Percentiles rank a stretch among this genome's conserved stretches.
Evolutionary conservation across 805 yeast species (phyloP).

Genomic region (Kluyveromyces aestuarii): DNA sequence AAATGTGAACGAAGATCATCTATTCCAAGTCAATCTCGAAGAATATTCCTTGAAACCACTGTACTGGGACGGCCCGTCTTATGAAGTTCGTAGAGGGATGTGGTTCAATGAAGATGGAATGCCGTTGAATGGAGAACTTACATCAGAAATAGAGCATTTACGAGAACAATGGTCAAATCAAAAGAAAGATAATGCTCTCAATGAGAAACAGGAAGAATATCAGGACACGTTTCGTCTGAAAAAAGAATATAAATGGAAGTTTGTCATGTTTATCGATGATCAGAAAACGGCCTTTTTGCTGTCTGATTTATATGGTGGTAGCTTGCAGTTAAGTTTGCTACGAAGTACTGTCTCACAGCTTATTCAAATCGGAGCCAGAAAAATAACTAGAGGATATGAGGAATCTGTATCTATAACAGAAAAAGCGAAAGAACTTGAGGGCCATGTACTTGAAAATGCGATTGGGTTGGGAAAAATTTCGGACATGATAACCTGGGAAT

Average conservation of each 20-base stretch:
- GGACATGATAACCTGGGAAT: constrained; percentile 16
- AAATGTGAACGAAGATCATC: constrained; percentile 71
- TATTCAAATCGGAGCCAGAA: constrained; percentile 38
- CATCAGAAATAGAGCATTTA: constrained; percentile 48
- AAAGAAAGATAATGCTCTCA: constrained; percentile 10
- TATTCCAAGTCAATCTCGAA: constrained; percentile 61
- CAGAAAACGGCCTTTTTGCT: constrained; percentile 38
- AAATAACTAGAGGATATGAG: constrained; percentile 42
- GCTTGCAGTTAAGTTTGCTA: constrained; percentile 30
- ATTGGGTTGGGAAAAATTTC: constrained; percentile 13
- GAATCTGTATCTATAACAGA: constrained; percentile 7
- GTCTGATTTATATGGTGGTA: constrained; percentile 35
- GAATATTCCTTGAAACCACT: constrained; percentile 52
- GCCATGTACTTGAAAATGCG: constrained; percentile 14
- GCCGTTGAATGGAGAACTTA: constrained; percentile 43
- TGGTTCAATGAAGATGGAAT: constrained; percentile 62
- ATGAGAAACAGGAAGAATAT: constrained; percentile 7
- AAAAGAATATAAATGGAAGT: constrained; percentile 16
- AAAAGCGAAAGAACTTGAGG: constrained; percentile 26
- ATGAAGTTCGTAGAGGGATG: constrained; percentile 72
- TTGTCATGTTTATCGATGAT: constrained; percentile 22
- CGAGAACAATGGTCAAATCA: not conserved
- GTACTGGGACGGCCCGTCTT: constrained; percentile 84
- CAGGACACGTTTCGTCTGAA: constrained; percentile 27
- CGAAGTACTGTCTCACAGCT: constrained; percentile 26